phyloP scores from a whole-genome alignment of 768 basidiomycete genomes.

The Terana coerulea region DNA sequence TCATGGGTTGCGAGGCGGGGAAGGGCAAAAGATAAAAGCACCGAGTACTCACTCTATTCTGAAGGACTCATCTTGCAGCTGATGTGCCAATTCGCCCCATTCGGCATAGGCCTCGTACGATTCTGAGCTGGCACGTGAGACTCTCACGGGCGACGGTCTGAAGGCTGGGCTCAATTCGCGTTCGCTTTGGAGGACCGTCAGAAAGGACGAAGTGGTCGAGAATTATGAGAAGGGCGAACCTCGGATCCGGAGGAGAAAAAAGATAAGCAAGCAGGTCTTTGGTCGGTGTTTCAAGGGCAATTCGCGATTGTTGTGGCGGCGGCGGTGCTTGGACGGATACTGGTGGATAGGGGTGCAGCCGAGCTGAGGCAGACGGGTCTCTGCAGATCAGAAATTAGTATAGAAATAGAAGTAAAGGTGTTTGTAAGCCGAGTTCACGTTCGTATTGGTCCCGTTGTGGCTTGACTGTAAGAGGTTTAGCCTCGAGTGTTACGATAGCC shows the following conservation, averaged over 20 bases:
- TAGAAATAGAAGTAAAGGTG: background rate
- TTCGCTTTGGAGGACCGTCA: background rate
- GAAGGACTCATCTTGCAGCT: slow-evolving; percentile 68
- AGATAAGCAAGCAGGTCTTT: slow-evolving; percentile 67
- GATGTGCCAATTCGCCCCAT: slow-evolving; percentile 75
- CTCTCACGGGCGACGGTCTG: slow-evolving; percentile 7
- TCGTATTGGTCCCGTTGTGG: slow-evolving; percentile 11
- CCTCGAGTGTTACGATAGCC: background rate
- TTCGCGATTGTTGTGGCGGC: slow-evolving; percentile 30
- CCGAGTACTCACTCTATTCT: slow-evolving; percentile 86
- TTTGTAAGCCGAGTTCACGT: slow-evolving; percentile 9
- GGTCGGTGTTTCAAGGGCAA: slow-evolving; percentile 57
- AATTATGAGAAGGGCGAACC: slow-evolving; percentile 22
- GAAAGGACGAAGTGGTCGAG: background rate
- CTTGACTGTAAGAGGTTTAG: slow-evolving; percentile 3
- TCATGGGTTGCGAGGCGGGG: background rate
- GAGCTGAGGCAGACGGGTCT: slow-evolving; percentile 3
- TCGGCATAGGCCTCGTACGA: slow-evolving; percentile 41
- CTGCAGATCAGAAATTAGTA: background rate
- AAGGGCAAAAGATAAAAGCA: background rate
- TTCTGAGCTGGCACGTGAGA: slow-evolving; percentile 13
- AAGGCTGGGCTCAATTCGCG: background rate
- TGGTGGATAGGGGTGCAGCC: slow-evolving; percentile 20
- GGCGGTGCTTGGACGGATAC: slow-evolving; percentile 1
- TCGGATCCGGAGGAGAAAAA: slow-evolving; percentile 68